Conservation (phyloP, 1,139 yeast species). For the Hansenula anomala region DNA sequence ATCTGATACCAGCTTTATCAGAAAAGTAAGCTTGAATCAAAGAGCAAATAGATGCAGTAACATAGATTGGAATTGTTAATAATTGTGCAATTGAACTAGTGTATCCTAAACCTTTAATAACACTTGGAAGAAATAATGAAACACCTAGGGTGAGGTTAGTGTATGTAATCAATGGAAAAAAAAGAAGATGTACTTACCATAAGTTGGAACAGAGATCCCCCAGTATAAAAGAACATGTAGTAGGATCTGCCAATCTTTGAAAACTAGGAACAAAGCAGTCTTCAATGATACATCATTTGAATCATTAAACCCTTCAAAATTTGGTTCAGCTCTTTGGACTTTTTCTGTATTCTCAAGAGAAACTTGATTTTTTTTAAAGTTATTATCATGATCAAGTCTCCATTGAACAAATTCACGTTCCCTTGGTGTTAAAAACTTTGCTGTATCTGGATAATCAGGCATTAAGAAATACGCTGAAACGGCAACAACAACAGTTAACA, state of each 20-base stretch:
- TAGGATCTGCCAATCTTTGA: constrained; percentile 18
- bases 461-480: constrained; percentile 40
- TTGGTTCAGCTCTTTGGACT: constrained; percentile 4
- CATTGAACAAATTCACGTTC: constrained; percentile 42
- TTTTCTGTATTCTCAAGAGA: neutral
- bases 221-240: constrained; percentile 13
- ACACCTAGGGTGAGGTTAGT: too few species aligned
- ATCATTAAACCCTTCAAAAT: constrained; percentile 9
- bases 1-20: constrained; percentile 28
- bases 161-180: too few species aligned
- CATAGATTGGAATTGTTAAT: constrained; percentile 32
- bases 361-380: neutral
- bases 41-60: constrained; percentile 28
- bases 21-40: constrained; percentile 27
- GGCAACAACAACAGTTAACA: constrained; percentile 46
- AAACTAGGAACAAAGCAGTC: constrained; percentile 8
- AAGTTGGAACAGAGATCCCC: constrained; percentile 14
- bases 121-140: constrained; percentile 25
- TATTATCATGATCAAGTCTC: constrained; percentile 33
- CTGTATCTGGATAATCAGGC: constrained; percentile 44
- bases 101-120: constrained; percentile 27
- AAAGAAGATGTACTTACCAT: too few species aligned
- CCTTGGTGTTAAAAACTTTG: constrained; percentile 42
- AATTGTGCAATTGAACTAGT: constrained; percentile 26
- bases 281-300: constrained; percentile 10